Base-by-base conservation (phyloP, 306 rosid species). In the Vigna unguiculata region DNA sequence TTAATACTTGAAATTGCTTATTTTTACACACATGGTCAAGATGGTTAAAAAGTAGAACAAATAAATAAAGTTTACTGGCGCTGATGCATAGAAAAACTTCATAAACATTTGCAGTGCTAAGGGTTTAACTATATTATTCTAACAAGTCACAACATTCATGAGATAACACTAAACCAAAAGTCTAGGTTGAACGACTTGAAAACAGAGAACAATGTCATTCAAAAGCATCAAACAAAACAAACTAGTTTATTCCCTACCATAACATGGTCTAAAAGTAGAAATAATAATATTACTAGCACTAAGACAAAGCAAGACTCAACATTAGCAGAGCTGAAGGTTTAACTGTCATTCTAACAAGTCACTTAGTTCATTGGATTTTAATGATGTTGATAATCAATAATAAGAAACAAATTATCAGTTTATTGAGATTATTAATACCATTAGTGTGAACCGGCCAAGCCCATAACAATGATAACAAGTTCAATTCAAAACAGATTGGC, bases 341-440 rank as follows among this genome's bases (percentile, higher is more conserved):
- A 48, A 51, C 38, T n/a, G 65, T 75, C 81, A 69, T 17, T 62
- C 74, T 19, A 25, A 38, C 28, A 69, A 57, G 38, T 20, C 58
- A 70, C 47, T 63, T 47, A 70, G 38, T 16, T 69, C 14, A 25
- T 63, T 78, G 71, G 38, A 74, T 78, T 69, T 77, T 43, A 62
- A 21, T 32, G 47, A 66, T 32, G 41, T 28, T 45, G 51, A 19
- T 40, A 69, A 32, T 47, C 14, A 24, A 53, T 36, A 32, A 36
- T 38, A 63, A 72, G 77, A 38, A 80, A 10, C 40, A 36, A 36
- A 30, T 20, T 72, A 24, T 58, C 24, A 25, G 75, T 59, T 78
- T 2, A 0, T 19, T 17, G 40, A 43, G 58, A 74, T 20, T 53
- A 43, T 52, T 59, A 40, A 20, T 21, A 51, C 65, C 60, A 65